Conservation (phyloP, 257 asterid genomes). For the Penstemon newberryi region DNA sequence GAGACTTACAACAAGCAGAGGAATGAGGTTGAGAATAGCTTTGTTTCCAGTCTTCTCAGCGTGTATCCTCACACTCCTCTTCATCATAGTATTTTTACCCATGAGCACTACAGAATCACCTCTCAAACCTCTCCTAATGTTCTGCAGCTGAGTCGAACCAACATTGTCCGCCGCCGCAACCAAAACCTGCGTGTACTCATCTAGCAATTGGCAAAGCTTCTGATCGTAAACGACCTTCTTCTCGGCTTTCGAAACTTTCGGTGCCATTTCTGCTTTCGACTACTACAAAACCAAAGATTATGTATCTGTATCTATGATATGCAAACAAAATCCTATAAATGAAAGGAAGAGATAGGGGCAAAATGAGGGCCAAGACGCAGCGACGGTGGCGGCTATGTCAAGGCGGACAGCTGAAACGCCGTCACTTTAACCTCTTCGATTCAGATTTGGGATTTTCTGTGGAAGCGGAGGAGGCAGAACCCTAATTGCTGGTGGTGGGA, state of each 20-base stretch:
- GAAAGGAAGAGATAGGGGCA: conserved; percentile 46
- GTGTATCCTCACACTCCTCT: conserved; percentile 74
- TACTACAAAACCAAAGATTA: neutral
- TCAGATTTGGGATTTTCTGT: conserved; percentile 28
- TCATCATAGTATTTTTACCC: conserved; percentile 99
- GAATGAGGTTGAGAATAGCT: conserved; percentile 68
- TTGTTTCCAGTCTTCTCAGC: conserved; percentile 76
- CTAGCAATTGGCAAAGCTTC: conserved; percentile 78
- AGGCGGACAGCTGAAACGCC: conserved; percentile 81
- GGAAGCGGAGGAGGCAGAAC: conserved; percentile 10
- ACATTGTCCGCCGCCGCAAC: conserved; percentile 83
- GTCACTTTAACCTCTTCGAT: conserved; percentile 75
- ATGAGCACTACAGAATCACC: conserved; percentile 85
- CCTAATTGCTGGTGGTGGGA: conserved; percentile 20
- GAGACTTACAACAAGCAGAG: conserved; percentile 72
- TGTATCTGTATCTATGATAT: neutral
- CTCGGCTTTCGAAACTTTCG: conserved; percentile 60
- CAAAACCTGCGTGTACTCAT: conserved; percentile 75
- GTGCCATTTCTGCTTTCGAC: conserved; percentile 48
- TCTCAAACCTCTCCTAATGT: conserved; percentile 67
- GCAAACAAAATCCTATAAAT: conserved; percentile 37
- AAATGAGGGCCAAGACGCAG: conserved; percentile 81
- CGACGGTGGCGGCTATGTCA: conserved; percentile 48
- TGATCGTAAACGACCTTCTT: conserved; percentile 78
- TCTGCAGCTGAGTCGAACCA: conserved; percentile 86